Base-by-base conservation (phyloP, 352 stramenopile species). In the Elongisporangium prolatum region DNA sequence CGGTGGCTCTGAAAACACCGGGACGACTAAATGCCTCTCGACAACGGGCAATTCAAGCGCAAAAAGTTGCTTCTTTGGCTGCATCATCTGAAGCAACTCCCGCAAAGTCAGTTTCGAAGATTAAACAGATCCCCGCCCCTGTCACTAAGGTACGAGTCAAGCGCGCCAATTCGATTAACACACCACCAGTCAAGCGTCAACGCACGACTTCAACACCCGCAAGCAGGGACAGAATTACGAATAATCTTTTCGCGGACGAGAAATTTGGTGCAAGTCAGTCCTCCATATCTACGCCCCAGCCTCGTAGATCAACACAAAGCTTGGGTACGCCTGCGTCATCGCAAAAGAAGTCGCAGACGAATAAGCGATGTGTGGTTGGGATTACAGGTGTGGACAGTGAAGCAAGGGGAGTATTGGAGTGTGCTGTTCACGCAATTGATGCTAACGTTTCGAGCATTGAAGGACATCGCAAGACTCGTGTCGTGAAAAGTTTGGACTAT, bases 401-500 rank as follows among this genome's bases (percentile, higher is more conserved):
- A 50, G 67, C 72, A 2, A 68, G 85, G 48, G 63, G 76, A 0
- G 74, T 86, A 17, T 72, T 94, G 20, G 77, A 91, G 57, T 89
- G 79, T n/a, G 78, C 82, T 10, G 82, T 94, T 44, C 80, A 89
- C 54, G 80, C 77, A 9, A 88, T 94, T 51, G 85, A 94, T 44
- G 75, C 80, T 11, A 86, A 75, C 48, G 75, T 83, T 68, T 58
- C 71, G 7, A 74, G 67, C 53, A 44, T 54, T 20, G 77, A 80
- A 4, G 73, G 73, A 1, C 61, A 92, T 48, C 73, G 79, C 14
- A 89, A 89, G 63, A 68, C 78, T 18, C 80, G 83, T 11, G 77
- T 94, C n/a, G 79, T 91, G 21, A 91, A 91, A 61, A 90, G 78
- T 47, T 56, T 86, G 3, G 85, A 91, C 20, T 89, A 91, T 50